phyloP scores from a whole-genome alignment of 768 basidiomycete species.

The Boletus patriciae region DNA sequence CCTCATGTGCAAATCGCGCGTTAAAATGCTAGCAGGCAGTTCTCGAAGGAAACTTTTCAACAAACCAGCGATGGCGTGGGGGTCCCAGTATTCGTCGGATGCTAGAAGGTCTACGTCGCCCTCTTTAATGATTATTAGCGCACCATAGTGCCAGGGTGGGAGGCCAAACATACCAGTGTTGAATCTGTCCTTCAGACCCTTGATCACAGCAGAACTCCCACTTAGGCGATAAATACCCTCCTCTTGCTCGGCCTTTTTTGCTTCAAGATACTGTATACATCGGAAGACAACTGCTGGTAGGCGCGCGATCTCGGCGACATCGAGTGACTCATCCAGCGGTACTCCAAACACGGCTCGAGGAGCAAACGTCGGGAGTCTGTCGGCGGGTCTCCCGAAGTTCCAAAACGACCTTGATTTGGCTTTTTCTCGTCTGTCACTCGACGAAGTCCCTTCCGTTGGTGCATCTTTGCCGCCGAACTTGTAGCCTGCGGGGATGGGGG shows the following conservation, averaged over 20 bases:
- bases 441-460: conserved; percentile 40
- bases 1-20: conserved; percentile 84
- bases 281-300: conserved; percentile 95
- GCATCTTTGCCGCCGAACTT: conserved; percentile 85
- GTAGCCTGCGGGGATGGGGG: conserved; percentile 83
- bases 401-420: conserved; percentile 92
- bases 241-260: conserved; percentile 91
- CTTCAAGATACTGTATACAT: conserved; percentile 92
- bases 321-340: conserved; percentile 81
- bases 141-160: conserved; percentile 2
- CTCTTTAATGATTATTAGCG: conserved; percentile 49
- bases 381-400: conserved; percentile 76
- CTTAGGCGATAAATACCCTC: conserved; percentile 97
- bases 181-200: conserved; percentile 88
- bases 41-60: conserved; percentile 94
- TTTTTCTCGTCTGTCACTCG: conserved; percentile 80
- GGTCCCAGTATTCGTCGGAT: conserved; percentile 94
- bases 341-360: conserved; percentile 88
- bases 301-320: conserved; percentile 84
- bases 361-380: conserved; percentile 40
- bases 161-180: conserved; percentile 64
- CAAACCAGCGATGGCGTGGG: conserved; percentile 94
- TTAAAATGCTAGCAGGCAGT: conserved; percentile 88
- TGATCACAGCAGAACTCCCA: conserved; percentile 94
- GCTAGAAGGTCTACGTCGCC: conserved; percentile 92